phyloP scores from a whole-genome alignment of 169 alveolate species.

The Eimeria necatrix region DNA sequence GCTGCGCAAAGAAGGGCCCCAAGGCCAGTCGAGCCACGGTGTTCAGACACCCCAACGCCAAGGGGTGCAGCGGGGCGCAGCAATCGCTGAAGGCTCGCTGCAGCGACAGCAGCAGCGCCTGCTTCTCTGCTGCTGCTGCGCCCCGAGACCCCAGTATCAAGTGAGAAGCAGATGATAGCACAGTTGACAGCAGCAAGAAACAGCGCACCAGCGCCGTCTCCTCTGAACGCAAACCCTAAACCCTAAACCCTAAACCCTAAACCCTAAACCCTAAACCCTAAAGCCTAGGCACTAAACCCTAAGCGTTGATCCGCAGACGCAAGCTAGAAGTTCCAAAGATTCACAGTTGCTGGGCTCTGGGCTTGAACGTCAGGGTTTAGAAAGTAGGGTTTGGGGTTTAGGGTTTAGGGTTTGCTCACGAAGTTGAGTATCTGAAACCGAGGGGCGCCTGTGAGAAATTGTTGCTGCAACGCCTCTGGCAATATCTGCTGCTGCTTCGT shows the following conservation, averaged over 20 bases:
- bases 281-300: background rate
- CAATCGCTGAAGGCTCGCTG: slow-evolving; percentile 30
- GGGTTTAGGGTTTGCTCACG: slow-evolving; percentile 17
- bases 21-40: slow-evolving; percentile 13
- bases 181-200: slow-evolving; percentile 10
- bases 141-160: slow-evolving; percentile 19
- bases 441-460: slow-evolving; percentile 5
- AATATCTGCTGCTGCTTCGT: slow-evolving; percentile 36
- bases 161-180: slow-evolving; percentile 11
- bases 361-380: no score
- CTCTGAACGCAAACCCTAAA: slow-evolving; percentile 43
- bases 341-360: no score
- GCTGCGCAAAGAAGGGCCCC: slow-evolving; percentile 45
- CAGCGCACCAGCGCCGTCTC: slow-evolving; percentile 61
- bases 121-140: slow-evolving; percentile 55
- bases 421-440: slow-evolving; percentile 21
- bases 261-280: background rate
- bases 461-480: slow-evolving; percentile 42
- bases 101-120: slow-evolving; percentile 48
- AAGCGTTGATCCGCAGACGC: no score
- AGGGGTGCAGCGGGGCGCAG: slow-evolving; percentile 36
- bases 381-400: no score
- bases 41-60: slow-evolving; percentile 31
- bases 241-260: slow-evolving; percentile 15
- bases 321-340: no score